Evolutionary conservation across 2,329 filamentous ascomycete species (phyloP).

Genomic region (Metarhizium rileyi): DNA sequence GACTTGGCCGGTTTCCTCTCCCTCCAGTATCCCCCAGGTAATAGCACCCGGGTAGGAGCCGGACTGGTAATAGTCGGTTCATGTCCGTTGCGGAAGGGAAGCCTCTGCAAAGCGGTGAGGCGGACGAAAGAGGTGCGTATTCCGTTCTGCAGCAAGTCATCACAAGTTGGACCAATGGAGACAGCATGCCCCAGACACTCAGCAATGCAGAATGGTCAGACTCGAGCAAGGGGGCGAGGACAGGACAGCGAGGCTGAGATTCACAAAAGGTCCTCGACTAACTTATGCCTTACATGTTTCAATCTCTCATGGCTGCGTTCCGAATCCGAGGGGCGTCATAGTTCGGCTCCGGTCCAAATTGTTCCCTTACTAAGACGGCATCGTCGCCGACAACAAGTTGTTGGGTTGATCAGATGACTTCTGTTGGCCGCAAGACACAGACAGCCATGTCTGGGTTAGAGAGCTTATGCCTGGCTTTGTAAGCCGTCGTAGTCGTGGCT

Average conservation of each 20-base stretch:
- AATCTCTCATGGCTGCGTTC: neutral
- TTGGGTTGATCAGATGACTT: no score
- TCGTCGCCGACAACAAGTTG: no score
- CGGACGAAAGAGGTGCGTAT: conserved; percentile 1
- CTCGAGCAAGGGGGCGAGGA: neutral
- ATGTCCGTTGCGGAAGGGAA: neutral
- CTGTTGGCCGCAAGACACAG: neutral
- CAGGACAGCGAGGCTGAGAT: neutral
- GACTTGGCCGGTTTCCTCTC: neutral
- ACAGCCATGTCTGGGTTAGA: neutral
- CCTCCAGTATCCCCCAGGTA: neutral
- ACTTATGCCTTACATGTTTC: neutral
- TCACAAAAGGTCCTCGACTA: neutral
- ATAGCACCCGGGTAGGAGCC: neutral
- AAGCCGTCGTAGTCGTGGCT: neutral
- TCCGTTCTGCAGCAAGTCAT: conserved; percentile 3
- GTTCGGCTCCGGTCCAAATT: neutral
- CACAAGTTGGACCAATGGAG: conserved; percentile 3
- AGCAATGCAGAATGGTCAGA: conserved; percentile 4
- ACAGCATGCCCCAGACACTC: neutral
- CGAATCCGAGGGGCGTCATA: neutral
- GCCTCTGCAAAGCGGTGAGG: conserved; percentile 2
- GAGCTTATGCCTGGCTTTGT: neutral
- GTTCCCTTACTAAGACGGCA: neutral
- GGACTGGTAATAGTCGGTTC: neutral